Evolutionary conservation across 768 basidiomycete genomes (phyloP).

Genomic region (Candolleomyces aberdarensis): DNA sequence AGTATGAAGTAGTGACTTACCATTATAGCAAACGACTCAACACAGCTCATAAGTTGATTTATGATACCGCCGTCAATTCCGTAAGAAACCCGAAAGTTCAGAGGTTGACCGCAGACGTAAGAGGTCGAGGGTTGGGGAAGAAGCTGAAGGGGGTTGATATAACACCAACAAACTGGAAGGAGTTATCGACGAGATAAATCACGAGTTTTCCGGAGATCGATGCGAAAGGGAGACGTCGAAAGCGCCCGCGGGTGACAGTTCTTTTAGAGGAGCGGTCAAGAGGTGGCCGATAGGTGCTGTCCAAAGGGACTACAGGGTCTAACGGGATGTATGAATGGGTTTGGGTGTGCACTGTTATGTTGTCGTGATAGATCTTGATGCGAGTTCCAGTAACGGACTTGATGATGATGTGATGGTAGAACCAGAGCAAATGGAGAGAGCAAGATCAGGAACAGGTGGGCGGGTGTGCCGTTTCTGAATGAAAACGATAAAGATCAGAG

Average conservation of each 20-base stretch:
- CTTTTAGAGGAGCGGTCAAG: not conserved
- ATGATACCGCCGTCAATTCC: conserved; percentile 12
- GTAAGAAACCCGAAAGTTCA: conserved; percentile 8
- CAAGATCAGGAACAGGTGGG: not conserved
- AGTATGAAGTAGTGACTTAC: conserved; percentile 22
- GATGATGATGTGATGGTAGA: not conserved
- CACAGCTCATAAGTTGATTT: conserved; percentile 25
- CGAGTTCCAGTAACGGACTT: not conserved
- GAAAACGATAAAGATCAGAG: not conserved
- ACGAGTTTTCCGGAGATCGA: not conserved
- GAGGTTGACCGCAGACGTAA: not conserved
- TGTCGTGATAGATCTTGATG: not conserved
- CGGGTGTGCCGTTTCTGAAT: too few relatives aligned
- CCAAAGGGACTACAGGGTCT: not conserved
- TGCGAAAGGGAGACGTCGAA: not conserved
- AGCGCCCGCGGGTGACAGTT: not conserved
- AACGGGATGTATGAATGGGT: too few relatives aligned
- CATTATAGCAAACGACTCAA: conserved; percentile 28
- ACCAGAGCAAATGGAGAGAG: not conserved
- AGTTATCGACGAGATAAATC: not conserved
- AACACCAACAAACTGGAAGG: not conserved
- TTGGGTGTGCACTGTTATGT: not conserved
- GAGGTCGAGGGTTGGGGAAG: too few relatives aligned
- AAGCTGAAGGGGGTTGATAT: too few relatives aligned
- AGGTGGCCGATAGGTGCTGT: not conserved